Conservation (phyloP, 306 rosid genomes). For the Hippophae gyantsensis region DNA sequence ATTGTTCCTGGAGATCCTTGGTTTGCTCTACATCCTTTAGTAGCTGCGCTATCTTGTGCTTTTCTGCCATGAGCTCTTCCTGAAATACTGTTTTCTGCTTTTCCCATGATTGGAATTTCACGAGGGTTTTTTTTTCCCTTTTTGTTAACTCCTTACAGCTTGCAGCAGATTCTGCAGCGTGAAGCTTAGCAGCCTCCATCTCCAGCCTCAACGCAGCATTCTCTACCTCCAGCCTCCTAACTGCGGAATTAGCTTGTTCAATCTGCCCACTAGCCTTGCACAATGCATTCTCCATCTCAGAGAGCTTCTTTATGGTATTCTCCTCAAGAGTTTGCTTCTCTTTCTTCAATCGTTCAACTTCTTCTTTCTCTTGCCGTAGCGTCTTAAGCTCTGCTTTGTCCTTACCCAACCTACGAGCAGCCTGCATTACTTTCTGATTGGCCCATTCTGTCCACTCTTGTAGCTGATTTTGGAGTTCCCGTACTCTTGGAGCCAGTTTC, state of each 20-base stretch:
- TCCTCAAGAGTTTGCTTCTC: conserved; percentile 39
- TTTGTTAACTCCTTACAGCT: conserved; percentile 32
- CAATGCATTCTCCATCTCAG: conserved; percentile 49
- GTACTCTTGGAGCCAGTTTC: conserved; percentile 34
- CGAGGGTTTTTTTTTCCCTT: conserved; percentile 33
- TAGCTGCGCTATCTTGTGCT: conserved; percentile 28
- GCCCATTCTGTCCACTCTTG: conserved; percentile 53
- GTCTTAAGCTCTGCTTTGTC: conserved; percentile 35
- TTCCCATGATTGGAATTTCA: conserved; percentile 36
- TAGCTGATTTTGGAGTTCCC: conserved; percentile 36
- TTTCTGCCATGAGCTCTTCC: conserved; percentile 31
- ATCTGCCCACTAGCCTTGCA: conserved; percentile 31
- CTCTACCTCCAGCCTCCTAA: conserved; percentile 26
- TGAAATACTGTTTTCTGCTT: conserved; percentile 11
- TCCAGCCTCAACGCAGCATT: conserved; percentile 36
- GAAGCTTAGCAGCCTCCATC: conserved; percentile 29
- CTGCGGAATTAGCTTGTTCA: conserved; percentile 27
- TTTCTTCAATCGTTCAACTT: conserved; percentile 20
- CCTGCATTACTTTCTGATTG: conserved; percentile 51
- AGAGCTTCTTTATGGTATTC: conserved; percentile 41
- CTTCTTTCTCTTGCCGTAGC: conserved; percentile 42
- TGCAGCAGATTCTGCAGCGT: conserved; percentile 28
- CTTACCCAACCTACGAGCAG: conserved; percentile 38
- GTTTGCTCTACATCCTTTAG: conserved; percentile 32
- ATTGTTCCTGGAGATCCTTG: conserved; percentile 24